A percentile compares a stretch with the other conserved stretches of the same genome.
These are phyloP conservation scores for Jackrogersella multiformis DNA, from an alignment of 495 filamentous ascomycete genomes.

Conservation along the genomic window DNA sequence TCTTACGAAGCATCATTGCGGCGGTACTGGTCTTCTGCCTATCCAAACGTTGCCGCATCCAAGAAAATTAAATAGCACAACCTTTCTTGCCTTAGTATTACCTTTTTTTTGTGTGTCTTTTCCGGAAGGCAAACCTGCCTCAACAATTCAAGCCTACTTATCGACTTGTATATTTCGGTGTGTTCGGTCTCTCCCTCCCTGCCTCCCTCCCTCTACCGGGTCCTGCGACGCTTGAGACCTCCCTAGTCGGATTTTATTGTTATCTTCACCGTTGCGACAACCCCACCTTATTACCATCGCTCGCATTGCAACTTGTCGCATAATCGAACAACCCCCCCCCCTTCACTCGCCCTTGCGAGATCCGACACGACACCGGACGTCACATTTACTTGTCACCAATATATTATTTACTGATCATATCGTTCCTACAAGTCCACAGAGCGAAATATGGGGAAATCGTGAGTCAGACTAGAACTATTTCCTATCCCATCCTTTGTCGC, in stretches of 20 bases:
- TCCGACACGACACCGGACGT: conserved; percentile 17
- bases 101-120: conserved; percentile 4
- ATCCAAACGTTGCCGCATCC: neutral
- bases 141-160: neutral
- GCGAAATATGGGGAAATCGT: conserved; percentile 59
- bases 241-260: conserved; percentile 40
- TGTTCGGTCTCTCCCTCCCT: conserved; percentile 1
- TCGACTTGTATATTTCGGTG: conserved; percentile 2
- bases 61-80: conserved; percentile 23
- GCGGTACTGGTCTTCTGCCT: conserved; percentile 34
- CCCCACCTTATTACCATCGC: conserved; percentile 41
- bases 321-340: conserved; percentile 38
- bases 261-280: conserved; percentile 46
- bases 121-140: conserved; percentile 5
- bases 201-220: no score
- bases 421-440: conserved; percentile 7
- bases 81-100: conserved; percentile 15
- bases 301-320: conserved; percentile 40
- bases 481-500: conserved; percentile 9
- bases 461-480: conserved; percentile 42
- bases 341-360: conserved; percentile 23
- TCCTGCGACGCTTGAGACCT: conserved; percentile 26
- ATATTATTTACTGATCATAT: conserved; percentile 5
- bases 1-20: conserved; percentile 35
- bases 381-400: conserved; percentile 6